Base-by-base conservation (phyloP, 2,329 filamentous ascomycete genomes). In the Trichoderma sp. region DNA sequence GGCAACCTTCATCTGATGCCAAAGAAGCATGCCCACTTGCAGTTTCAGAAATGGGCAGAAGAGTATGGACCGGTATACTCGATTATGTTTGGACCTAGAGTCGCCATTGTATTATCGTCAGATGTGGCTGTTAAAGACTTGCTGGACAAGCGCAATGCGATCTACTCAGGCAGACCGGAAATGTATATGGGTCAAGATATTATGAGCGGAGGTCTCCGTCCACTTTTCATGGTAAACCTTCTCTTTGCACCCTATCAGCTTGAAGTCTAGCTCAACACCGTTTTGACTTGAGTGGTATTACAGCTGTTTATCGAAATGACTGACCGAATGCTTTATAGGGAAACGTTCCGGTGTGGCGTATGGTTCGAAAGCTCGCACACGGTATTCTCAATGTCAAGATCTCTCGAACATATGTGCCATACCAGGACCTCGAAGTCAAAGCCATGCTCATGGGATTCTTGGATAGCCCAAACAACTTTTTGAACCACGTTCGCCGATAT, bases 31-130 rank as follows among this genome's bases (percentile, higher is more conserved):
- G 37, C 57, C 2, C 58, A 61, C 7, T n/a, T 68, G 3, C 57
- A 68, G 43, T 68, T 68, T 31, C 57, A 83, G 49, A 83, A 84
- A 74, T 87, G 86, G 86, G 83, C 85, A 0, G 71, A 81, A 13
- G 78, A 86, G 73, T 87, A 87, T 59, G 77, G 85, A 0, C 83
- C 85, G 0, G 74, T 88, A 0, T 87, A 84, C 73, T 84, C 81
- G 0, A 76, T 88, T 1, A 84, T 86, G 1, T 76, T 87, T 0
- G 86, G 86, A 0, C 83, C 82, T 0, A 80, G 82, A 55, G 77
- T 79, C 5, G 75, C 85, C 71, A 77, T 87, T 19, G 82, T 88
- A 0, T 74, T 88, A 0, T 82, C 79, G 0, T 81, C 79, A 0
- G 81, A 82, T 43, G 71, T 79, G 67, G 81, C 79, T 0, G 80